Evolutionary conservation across 345 rosid species (phyloP).

Genomic region (Mangifera indica): DNA sequence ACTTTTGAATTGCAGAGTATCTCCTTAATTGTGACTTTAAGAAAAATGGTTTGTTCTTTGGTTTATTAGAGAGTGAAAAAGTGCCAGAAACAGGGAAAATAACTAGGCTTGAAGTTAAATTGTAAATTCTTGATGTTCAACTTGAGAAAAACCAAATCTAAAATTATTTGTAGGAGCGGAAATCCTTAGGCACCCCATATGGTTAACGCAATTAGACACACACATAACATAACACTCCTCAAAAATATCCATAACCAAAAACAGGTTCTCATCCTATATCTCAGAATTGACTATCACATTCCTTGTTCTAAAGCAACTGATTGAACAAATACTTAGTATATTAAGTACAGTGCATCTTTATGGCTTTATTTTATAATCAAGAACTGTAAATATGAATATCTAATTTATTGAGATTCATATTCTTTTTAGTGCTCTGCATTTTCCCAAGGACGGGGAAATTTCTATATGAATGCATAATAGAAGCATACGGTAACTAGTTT

Average conservation of each 20-base stretch:
- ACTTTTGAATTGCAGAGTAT: neutral
- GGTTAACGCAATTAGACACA: neutral
- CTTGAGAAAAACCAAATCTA: neutral
- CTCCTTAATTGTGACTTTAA: no score
- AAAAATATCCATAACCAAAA: neutral
- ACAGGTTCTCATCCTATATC: neutral
- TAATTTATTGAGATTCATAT: neutral
- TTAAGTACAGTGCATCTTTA: neutral
- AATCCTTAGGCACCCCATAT: neutral
- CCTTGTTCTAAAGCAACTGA: neutral
- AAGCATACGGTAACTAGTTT: neutral
- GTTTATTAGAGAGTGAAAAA: neutral
- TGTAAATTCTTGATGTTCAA: neutral
- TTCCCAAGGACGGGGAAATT: neutral
- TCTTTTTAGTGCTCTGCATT: neutral
- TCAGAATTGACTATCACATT: neutral
- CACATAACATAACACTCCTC: neutral
- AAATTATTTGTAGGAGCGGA: neutral
- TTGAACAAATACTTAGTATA: neutral
- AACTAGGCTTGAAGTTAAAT: neutral
- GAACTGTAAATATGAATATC: neutral
- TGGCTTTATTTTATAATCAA: neutral
- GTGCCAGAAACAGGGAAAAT: neutral
- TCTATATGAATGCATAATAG: neutral
- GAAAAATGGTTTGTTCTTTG: neutral